Base-by-base conservation (phyloP, 768 basidiomycete species). In the Tylopilus rubrobrunneus region DNA sequence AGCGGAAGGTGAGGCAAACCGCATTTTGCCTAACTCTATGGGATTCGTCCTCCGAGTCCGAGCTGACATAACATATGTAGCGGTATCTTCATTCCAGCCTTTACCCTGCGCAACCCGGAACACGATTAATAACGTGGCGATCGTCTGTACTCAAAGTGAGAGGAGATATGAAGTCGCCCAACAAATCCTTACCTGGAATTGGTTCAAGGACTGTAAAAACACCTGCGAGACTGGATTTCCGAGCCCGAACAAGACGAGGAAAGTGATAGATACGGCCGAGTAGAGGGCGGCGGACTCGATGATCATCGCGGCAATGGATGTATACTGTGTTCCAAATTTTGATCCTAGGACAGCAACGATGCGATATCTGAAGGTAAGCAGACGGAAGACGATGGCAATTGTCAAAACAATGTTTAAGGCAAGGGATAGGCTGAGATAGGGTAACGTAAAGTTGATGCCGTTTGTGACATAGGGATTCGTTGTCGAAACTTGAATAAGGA, bases 221-320 rank as follows among this genome's bases (percentile, higher is more conserved):
- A 69, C 48, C 23, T 69, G 67, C 29, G 65, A 65, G 4, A 70
- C 44, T 0, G 62, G 44, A 14, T 55, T 64, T n/a, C 58, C 45
- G 5, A 53, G 9, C 11, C 55, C 58, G 44, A 64, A 73, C 17
- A 63, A 47, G 14, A 67, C 48, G 31, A 75, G 42, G 48, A 75
- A 71, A 1, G 68, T 29, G 4, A 74, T 15, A 0, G 63, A 63
- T 19, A 64, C 45, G 9, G 55, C 19, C 5, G 67, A 60, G 45
- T 72, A 73, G 2, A 70, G 49, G 2, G 68, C 57, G 1, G 70
- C 71, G 1, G 69, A 70, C 55, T 75, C 74, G 45, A 76, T 47
- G 23, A 71, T 31, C 58, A 76, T 72, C 9, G 73, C 60, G 7
- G 64, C 63, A 8, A 73, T 52, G 4, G 63, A 67, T 5, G 67